Percentiles rank a stretch among this genome's conserved stretches.
phyloP scores from a whole-genome alignment of 495 filamentous ascomycete genomes.

The Podospora sp. region DNA sequence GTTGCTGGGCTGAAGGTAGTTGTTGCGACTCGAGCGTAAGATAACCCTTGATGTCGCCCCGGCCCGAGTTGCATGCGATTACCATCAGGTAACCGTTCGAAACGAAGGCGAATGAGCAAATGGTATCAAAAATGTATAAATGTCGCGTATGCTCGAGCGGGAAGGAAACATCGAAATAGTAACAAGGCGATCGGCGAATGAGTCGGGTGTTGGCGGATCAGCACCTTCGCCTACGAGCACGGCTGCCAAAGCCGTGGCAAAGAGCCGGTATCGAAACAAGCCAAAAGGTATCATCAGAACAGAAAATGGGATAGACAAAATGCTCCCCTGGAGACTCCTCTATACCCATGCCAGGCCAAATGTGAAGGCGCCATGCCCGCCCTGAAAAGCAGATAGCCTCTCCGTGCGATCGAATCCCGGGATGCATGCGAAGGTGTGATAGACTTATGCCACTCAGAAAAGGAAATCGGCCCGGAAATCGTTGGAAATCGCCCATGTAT shows the following conservation, averaged over 20 bases:
- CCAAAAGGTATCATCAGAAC: constrained; percentile 21
- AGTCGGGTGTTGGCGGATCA: neutral
- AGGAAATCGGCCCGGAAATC: constrained; percentile 15
- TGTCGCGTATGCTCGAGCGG: neutral
- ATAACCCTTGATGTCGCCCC: neutral
- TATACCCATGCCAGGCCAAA: constrained; percentile 29
- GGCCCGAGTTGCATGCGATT: neutral
- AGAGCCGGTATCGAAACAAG: neutral
- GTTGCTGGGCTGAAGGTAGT: no score
- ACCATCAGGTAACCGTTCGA: neutral
- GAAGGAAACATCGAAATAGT: neutral
- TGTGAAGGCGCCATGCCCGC: constrained; percentile 23
- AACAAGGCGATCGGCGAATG: neutral
- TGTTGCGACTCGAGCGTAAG: no score
- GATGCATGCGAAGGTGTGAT: constrained; percentile 26
- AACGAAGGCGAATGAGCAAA: neutral
- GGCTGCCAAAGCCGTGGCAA: neutral
- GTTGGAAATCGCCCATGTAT: neutral
- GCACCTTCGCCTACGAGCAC: no score
- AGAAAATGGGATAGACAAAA: neutral
- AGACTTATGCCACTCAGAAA: constrained; percentile 26
- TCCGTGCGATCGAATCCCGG: constrained; percentile 28
- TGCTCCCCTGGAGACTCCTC: constrained; percentile 32
- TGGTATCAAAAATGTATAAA: neutral
- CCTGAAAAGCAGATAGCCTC: constrained; percentile 30